A percentile compares a stretch with the other conserved stretches of the same genome.
These are phyloP conservation scores for Cutaneotrichosporon sp. DNA, from an alignment of 1,284 basidiomycete species.

Conservation along the genomic window DNA sequence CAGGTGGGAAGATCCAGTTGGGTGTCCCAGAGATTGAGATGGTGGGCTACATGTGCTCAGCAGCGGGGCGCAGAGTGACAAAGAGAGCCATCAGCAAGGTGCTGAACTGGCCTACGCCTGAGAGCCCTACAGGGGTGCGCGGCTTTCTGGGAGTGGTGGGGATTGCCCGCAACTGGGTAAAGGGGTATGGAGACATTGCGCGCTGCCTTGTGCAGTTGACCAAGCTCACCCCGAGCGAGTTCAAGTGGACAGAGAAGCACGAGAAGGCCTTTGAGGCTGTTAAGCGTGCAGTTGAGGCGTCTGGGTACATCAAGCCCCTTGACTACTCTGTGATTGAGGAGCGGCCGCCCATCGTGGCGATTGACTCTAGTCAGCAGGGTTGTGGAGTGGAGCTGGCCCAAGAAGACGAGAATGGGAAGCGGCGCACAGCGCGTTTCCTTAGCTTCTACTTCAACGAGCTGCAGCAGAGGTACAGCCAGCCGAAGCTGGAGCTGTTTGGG, in stretches of 20 bases:
- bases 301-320: slow-evolving; percentile 4
- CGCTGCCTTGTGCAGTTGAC: slow-evolving; percentile 8
- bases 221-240: background rate
- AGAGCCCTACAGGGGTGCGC: background rate
- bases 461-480: too few species aligned
- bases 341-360: slow-evolving; percentile 1
- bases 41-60: slow-evolving; percentile 10
- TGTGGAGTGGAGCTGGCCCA: slow-evolving; percentile 8
- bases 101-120: slow-evolving; percentile 6
- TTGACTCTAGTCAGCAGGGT: too few species aligned
- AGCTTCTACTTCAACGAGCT: slow-evolving; percentile 17
- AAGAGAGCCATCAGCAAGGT: slow-evolving; percentile 4
- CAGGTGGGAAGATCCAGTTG: slow-evolving; percentile 12
- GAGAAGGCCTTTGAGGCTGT: background rate
- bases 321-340: background rate
- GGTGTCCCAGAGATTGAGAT: slow-evolving; percentile 9
- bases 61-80: slow-evolving; percentile 4
- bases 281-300: background rate
- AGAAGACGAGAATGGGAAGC: slow-evolving; percentile 3
- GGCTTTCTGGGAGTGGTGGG: slow-evolving; percentile 14
- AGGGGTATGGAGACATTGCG: slow-evolving; percentile 10
- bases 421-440: slow-evolving; percentile 13
- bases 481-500: slow-evolving; percentile 18
- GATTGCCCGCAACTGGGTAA: slow-evolving; percentile 11
- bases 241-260: background rate